Percentiles rank a stretch among this genome's conserved stretches.
Conservation (phyloP, 352 stramenopile genomes). For the Globisporangium lucens region DNA sequence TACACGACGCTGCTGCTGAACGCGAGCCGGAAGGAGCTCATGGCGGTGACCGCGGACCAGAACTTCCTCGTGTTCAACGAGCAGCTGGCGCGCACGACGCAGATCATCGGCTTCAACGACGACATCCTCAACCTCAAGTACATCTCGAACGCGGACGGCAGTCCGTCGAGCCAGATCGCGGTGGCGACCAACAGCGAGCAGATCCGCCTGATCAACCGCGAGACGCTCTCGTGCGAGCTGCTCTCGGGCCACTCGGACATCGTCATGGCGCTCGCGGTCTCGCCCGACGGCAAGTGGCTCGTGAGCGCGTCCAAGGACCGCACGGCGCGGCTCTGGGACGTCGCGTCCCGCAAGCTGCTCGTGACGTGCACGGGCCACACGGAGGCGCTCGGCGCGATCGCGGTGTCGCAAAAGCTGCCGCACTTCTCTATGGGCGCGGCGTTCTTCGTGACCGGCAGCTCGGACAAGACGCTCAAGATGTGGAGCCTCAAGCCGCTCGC, state of each 20-base stretch:
- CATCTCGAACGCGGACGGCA: conserved; percentile 69
- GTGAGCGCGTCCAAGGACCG: conserved; percentile 95
- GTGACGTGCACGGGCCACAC: conserved; percentile 92
- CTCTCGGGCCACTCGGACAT: conserved; percentile 97
- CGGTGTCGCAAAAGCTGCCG: conserved; percentile 86
- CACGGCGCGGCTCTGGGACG: conserved; percentile 91
- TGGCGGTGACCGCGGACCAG: conserved; percentile 81
- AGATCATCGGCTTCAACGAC: conserved; percentile 95
- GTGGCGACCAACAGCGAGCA: conserved; percentile 96
- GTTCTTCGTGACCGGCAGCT: conserved; percentile 96
- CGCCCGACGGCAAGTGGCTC: conserved; percentile 83
- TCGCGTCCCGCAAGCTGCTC: conserved; percentile 72
- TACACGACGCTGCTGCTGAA: conserved; percentile 63
- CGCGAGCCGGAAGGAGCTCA: conserved; percentile 48
- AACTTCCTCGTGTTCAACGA: conserved; percentile 86
- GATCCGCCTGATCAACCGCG: conserved; percentile 92
- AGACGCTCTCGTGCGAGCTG: conserved; percentile 91
- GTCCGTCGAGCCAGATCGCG: conserved; percentile 73
- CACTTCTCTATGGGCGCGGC: conserved; percentile 75
- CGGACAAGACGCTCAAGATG: conserved; percentile 97
- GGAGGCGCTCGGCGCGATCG: conserved; percentile 92
- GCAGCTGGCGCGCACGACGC: conserved; percentile 55
- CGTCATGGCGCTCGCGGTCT: conserved; percentile 95
- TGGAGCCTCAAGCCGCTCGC: conserved; percentile 90
- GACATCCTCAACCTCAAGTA: conserved; percentile 98